Percentiles rank a stretch among this genome's conserved stretches.
phyloP scores from a whole-genome alignment of 179 eudicot genomes.

The Beta lomatogona region DNA sequence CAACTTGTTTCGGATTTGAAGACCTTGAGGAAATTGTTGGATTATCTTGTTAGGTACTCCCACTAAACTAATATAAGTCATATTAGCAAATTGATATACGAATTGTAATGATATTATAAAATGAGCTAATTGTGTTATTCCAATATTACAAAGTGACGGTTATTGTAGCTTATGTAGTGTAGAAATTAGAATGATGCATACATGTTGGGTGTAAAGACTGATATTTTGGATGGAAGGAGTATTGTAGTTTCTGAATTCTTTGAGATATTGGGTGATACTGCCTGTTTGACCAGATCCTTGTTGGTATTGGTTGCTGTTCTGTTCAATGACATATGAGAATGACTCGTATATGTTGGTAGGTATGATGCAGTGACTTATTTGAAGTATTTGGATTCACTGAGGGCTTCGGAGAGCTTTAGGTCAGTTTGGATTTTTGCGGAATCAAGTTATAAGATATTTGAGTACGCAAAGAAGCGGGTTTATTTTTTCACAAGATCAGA shows the following conservation, averaged over 20 bases:
- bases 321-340: background rate
- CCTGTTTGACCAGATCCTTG: background rate
- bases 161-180: background rate
- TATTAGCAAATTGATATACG: too few species aligned
- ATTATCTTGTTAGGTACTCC: constrained; percentile 85
- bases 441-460: constrained; percentile 92
- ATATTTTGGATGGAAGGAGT: background rate
- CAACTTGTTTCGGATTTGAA: constrained; percentile 98
- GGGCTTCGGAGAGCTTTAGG: constrained; percentile 96
- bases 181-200: background rate
- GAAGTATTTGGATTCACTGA: constrained; percentile 96
- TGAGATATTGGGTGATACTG: background rate
- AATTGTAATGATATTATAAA: too few species aligned
- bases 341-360: constrained; percentile 38
- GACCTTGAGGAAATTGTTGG: constrained; percentile 88
- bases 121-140: background rate
- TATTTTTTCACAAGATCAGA: constrained; percentile 60
- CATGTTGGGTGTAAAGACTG: too few species aligned
- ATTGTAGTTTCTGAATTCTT: too few species aligned
- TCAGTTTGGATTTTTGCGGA: constrained; percentile 99
- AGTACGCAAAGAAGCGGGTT: constrained; percentile 94
- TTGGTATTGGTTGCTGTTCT: constrained; percentile 1
- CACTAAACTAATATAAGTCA: background rate
- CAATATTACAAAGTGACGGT: background rate
- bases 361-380: constrained; percentile 98